Base-by-base conservation (phyloP, 2,329 filamentous ascomycete species). In the Sphaerostilbella broomeana region DNA sequence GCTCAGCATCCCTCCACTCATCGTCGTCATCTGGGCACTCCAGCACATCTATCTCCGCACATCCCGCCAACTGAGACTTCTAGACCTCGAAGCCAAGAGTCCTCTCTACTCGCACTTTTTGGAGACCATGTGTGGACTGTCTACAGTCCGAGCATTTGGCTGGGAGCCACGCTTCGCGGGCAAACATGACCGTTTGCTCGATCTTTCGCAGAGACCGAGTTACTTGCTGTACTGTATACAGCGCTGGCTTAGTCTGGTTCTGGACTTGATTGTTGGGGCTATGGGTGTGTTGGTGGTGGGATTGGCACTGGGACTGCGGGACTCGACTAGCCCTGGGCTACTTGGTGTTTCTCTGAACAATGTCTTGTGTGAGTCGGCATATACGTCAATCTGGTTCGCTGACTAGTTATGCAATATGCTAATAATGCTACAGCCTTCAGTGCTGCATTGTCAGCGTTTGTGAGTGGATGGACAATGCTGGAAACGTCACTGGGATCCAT, bases 181-280 rank as follows among this genome's bases (percentile, higher is more conserved):
- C 18, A 63, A 10, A 9, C 26, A 36, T 15, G 12, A 11, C 25
- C 15, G 15, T 6, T 15, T 13, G 4, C 35, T 38, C 4, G 67
- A 77, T 41, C 54, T 54, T 5, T 73, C 70, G 0, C 73, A 77
- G 45, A 57, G 63, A 21, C 72, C 74, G 1, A 72, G 67, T 33
- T 79, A 77, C 47, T 59, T 74, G 1, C 57, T 77, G 6, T 70
- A 62, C 36, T 66, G 64, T 22, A 63, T 73, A 10, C 75, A 77
- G 49, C 62, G 68, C 22, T 77, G 73, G 73, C 54, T 74, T 0
- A 63, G 56, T 0, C 49, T 75, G 1, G 66, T 70, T 2, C 49
- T 75, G 3, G 66, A 70, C 39, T 48, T 72, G 7, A 54, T 70
- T 3, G 64, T 70, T 2, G 62, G 65, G 1, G 61, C 49, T 3